Evolutionary conservation across 495 filamentous ascomycete species (phyloP).

Genomic region (Podospora sp.): DNA sequence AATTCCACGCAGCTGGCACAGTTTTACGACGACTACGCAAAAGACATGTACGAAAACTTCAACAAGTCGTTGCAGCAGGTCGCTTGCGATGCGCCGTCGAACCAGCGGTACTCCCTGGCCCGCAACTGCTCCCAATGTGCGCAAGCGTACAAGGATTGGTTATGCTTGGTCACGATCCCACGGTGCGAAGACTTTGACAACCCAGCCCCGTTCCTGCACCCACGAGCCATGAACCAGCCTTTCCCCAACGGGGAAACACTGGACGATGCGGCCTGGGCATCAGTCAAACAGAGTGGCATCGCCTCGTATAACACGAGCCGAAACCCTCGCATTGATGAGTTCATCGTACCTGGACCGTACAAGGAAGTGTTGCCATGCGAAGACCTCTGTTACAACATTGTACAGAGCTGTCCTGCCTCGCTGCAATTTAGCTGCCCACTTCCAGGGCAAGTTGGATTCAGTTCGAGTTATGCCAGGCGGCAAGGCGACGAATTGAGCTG

Average conservation of each 20-base stretch:
- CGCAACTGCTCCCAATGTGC: conserved; percentile 75
- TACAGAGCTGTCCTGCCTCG: conserved; percentile 78
- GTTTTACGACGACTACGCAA: conserved; percentile 71
- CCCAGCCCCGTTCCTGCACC: conserved; percentile 55
- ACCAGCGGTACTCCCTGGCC: conserved; percentile 75
- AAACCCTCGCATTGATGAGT: conserved; percentile 69
- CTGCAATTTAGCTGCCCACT: conserved; percentile 78
- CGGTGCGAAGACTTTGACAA: conserved; percentile 82
- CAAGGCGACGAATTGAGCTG: conserved; percentile 37
- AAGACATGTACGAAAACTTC: conserved; percentile 70
- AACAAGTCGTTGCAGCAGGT: conserved; percentile 77
- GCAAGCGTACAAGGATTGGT: conserved; percentile 84
- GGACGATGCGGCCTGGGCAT: conserved; percentile 28
- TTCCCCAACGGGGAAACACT: conserved; percentile 69
- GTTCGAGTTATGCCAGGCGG: conserved; percentile 65
- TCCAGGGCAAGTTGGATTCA: conserved; percentile 52
- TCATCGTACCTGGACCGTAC: conserved; percentile 82
- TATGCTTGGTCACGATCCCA: conserved; percentile 90
- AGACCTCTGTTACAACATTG: conserved; percentile 79
- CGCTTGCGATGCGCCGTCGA: conserved; percentile 73
- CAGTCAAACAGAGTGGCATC: conserved; percentile 25
- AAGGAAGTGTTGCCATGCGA: conserved; percentile 88
- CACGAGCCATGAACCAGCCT: conserved; percentile 65
- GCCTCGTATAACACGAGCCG: conserved; percentile 58
- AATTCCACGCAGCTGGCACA: conserved; percentile 54